Base-by-base conservation (phyloP, 257 asterid genomes). In the Henckelia pumila region DNA sequence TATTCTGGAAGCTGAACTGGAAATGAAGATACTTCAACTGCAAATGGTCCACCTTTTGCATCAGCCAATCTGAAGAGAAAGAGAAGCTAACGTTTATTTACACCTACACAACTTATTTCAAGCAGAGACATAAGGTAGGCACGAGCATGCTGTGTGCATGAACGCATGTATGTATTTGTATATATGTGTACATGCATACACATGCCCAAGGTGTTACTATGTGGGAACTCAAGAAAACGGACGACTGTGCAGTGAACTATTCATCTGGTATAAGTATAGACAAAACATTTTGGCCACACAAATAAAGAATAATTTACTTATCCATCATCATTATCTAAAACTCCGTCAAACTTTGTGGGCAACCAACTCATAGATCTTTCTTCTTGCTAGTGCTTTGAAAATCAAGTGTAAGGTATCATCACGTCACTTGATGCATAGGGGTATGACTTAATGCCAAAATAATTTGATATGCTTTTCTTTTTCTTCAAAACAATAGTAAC, bases 1-100 rank as follows among this genome's bases (percentile, higher is more conserved):
- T 92, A 92, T 73, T 87, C 96, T 0, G 95, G 96, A 78, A 84
- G 64, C 70, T 77, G 75, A 44, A 92, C 81, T 25, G 92, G 82
- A 73, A 89, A 89, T 47, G 75, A 83, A 52, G 91, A 78, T 71
- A 84, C 95, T 72, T 81, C 88, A 50, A 80, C 96, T 24, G 76
- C 69, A 72, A 89, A 92, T 0, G 83, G 85, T 70, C 75, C 66
- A 8, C 92, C 95, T 74, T 76, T 80, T 44, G 92, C 81, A 67
- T 85, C 90, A 35, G 61, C 75, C 75, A 92, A 87, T 50, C 97
- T 90, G 90, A 47, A 71, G 28, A 73, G 71, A 71, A 8, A 35
- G 56, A 20, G 5, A 32, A 26, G 8, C 16, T 29, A 37, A 23
- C 21, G 17, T 35, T 55, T n/a, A 55, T 69, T 22, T 6, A 22